Evolutionary conservation across 2,329 filamentous ascomycete species (phyloP).

Genomic region (Colletotrichum incanum): DNA sequence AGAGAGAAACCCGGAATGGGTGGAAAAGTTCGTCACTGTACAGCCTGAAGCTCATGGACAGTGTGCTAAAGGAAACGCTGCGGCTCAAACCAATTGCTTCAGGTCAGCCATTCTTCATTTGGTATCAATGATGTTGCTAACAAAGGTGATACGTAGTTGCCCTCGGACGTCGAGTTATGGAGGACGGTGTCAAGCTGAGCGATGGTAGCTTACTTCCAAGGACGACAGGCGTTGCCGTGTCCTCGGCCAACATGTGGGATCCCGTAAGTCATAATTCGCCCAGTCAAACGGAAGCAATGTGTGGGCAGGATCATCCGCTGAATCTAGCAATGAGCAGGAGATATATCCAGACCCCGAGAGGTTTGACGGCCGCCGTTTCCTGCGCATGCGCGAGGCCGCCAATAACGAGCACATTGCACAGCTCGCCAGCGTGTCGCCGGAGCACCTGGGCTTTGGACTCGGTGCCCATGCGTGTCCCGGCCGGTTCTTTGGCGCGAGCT

Average conservation of each 20-base stretch:
- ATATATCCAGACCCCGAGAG: slow-evolving; percentile 19
- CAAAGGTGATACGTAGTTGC: background rate
- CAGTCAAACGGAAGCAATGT: too few relatives aligned
- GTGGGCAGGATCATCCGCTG: background rate
- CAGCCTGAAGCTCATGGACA: slow-evolving; percentile 59
- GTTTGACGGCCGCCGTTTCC: slow-evolving; percentile 31
- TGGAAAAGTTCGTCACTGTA: slow-evolving; percentile 56
- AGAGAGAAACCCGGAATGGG: slow-evolving; percentile 52
- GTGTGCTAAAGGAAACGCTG: slow-evolving; percentile 58
- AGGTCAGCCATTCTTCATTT: background rate
- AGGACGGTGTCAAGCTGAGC: slow-evolving; percentile 18
- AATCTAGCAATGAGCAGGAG: background rate
- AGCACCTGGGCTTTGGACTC: slow-evolving; percentile 58
- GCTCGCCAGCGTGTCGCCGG: slow-evolving; percentile 57
- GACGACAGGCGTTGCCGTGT: slow-evolving; percentile 16
- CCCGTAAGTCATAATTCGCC: background rate
- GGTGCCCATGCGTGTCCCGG: slow-evolving; percentile 65
- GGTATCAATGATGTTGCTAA: background rate
- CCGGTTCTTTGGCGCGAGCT: slow-evolving; percentile 63
- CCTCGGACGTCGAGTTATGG: slow-evolving; percentile 5
- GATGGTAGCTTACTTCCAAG: slow-evolving; percentile 27
- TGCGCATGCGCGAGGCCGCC: slow-evolving; percentile 25
- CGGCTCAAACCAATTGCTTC: slow-evolving; percentile 44
- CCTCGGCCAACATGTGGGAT: slow-evolving; percentile 21
- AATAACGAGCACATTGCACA: slow-evolving; percentile 50